Evolutionary conservation across 768 basidiomycete genomes (phyloP), one percentile per base, ranked within the genome.

Genomic region (Baorangia bicolor): DNA sequence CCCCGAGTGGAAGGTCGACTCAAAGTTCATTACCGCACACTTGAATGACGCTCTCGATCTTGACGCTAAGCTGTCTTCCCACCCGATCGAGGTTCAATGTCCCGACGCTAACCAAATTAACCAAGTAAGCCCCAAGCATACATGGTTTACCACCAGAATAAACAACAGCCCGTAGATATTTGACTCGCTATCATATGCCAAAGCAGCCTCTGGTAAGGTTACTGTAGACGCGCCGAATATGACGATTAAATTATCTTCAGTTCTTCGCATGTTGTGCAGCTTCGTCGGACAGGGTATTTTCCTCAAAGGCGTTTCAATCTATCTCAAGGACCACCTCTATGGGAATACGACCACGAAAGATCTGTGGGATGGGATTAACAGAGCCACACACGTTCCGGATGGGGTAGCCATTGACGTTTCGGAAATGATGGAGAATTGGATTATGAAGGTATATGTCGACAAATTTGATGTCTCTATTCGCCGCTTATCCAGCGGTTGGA

Each of bases 21-120:
- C 87, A 3, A 79, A 81, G 49, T 98, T 98, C 74, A 87, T 97
- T 58, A 84, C 84, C n/a, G 74, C 77, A 16, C 85, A 92, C 68
- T 76, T 95, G 39, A 82, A 84, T 52, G 74, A 78, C n/a, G 95
- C 95, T 14, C 80, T 98, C 27, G 73, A 75, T 33, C 81, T 96
- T 44, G 96, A 98, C 66, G 81, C 92, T 2, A 91, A 92, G 65
- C 74, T 85, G 10, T 92, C 92, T 21, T 93, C 91, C 12, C 95
- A 98, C 69, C 90, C 96, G 1, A 90, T 98, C 63, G 92, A 98
- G 69, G 92, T 96, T 27, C 86, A 88, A 14, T 92, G 90, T 67
- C 89, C 87, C 0, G 92, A 95, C 68, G 88, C 91, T 9, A 88
- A 90, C 65, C 81, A 87, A 62, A 91, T 94, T 65, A 88, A 88